These are phyloP conservation scores for Bromus sterilis DNA, from an alignment of 176 grass and related monocot species.

Conservation along the genomic window DNA sequence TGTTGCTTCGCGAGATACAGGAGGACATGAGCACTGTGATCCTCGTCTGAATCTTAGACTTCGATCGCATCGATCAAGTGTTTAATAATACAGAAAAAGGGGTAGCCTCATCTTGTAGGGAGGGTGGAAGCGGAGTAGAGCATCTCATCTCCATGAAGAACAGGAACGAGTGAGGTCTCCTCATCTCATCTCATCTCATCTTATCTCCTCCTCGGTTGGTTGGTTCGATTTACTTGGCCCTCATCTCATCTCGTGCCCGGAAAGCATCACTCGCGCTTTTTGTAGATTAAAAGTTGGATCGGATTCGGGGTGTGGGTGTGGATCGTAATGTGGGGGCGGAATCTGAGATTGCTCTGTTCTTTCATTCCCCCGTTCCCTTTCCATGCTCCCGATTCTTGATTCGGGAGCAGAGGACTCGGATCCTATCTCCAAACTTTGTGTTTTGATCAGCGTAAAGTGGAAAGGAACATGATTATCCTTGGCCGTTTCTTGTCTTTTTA, in stretches of 20 bases:
- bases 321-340: constrained; percentile 14
- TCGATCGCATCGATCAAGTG: constrained; percentile 13
- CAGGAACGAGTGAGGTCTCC: background rate
- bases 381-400: background rate
- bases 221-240: background rate
- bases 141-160: constrained; percentile 2
- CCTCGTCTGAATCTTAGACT: background rate
- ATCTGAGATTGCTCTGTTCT: constrained; percentile 11
- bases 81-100: background rate
- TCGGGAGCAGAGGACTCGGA: constrained; percentile 20
- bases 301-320: constrained; percentile 16
- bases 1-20: background rate
- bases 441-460: background rate
- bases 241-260: background rate
- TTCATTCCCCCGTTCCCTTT: background rate
- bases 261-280: background rate
- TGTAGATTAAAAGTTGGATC: background rate
- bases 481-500: background rate
- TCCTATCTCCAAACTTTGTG: background rate
- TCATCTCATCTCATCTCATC: constrained; percentile 4
- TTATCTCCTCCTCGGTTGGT: background rate
- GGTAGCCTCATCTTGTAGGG: background rate
- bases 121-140: background rate
- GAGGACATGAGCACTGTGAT: background rate
- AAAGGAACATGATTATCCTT: background rate